phyloP scores from a whole-genome alignment of 345 rosid genomes.

The Eucalyptus regnans region DNA sequence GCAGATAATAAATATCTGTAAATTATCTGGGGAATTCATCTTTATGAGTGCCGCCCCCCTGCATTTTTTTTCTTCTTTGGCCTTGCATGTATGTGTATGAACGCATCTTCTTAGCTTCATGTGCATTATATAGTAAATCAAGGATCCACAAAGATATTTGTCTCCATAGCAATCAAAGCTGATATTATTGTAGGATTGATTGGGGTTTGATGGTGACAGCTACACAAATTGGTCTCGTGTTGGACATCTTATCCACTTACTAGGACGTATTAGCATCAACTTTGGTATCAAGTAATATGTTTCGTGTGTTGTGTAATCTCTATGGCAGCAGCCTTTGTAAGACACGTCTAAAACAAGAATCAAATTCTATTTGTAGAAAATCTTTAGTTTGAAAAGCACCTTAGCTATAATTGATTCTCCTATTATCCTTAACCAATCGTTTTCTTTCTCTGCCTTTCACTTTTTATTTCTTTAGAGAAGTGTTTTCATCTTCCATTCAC shows the following conservation, averaged over 20 bases:
- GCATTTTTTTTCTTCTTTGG: not conserved
- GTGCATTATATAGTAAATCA: not conserved
- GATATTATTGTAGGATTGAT: not conserved
- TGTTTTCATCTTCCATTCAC: not conserved
- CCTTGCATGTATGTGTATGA: not conserved
- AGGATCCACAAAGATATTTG: not conserved
- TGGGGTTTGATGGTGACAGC: not conserved
- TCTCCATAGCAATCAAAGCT: not conserved
- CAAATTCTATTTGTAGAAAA: not conserved
- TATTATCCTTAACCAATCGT: not conserved
- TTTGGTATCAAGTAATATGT: not conserved
- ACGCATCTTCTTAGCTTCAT: not conserved
- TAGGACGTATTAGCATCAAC: not conserved
- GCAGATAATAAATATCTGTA: not conserved
- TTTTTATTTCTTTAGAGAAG: not conserved
- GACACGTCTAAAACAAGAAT: not conserved
- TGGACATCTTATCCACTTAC: not conserved
- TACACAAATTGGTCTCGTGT: not conserved
- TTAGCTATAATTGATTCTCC: not conserved
- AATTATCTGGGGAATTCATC: not conserved
- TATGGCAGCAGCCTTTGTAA: not conserved
- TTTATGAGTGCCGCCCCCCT: not conserved
- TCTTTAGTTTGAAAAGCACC: not conserved
- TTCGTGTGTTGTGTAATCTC: not conserved
- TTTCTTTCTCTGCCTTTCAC: not conserved